These are phyloP conservation scores for Isabelozyma rhagii DNA, from an alignment of 805 yeast species.

Conservation along the genomic window DNA sequence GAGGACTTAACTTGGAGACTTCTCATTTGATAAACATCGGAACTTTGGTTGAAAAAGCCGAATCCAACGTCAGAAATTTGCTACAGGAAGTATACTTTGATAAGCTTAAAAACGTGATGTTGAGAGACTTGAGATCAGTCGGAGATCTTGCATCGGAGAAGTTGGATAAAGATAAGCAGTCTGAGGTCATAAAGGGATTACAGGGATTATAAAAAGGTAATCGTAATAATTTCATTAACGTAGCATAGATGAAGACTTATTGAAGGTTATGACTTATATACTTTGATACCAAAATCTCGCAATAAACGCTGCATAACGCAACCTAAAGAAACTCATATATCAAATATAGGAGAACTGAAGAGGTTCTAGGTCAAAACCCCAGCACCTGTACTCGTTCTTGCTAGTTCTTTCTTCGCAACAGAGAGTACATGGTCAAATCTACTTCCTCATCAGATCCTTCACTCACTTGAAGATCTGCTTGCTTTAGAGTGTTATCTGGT, in stretches of 20 bases:
- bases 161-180: conserved; percentile 28
- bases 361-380: too few species aligned
- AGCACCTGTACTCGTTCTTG: neutral
- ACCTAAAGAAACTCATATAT: too few species aligned
- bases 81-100: conserved; percentile 94
- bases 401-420: conserved; percentile 4
- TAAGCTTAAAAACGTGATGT: conserved; percentile 82
- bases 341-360: too few species aligned
- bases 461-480: conserved; percentile 10
- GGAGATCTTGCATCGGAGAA: conserved; percentile 31
- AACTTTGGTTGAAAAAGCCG: conserved; percentile 79
- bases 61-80: conserved; percentile 79
- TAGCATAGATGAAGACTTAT: neutral
- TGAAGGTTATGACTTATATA: neutral
- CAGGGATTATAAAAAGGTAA: conserved; percentile 21
- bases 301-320: too few species aligned
- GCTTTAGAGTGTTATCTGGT: neutral
- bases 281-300: neutral
- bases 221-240: neutral
- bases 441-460: conserved; percentile 18
- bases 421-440: conserved; percentile 25
- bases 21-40: conserved; percentile 89
- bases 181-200: conserved; percentile 37
- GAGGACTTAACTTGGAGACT: conserved; percentile 40
- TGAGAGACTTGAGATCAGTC: conserved; percentile 40